These are phyloP conservation scores for Dentipellis fragilis DNA, from an alignment of 768 basidiomycete genomes.

Conservation along the genomic window DNA sequence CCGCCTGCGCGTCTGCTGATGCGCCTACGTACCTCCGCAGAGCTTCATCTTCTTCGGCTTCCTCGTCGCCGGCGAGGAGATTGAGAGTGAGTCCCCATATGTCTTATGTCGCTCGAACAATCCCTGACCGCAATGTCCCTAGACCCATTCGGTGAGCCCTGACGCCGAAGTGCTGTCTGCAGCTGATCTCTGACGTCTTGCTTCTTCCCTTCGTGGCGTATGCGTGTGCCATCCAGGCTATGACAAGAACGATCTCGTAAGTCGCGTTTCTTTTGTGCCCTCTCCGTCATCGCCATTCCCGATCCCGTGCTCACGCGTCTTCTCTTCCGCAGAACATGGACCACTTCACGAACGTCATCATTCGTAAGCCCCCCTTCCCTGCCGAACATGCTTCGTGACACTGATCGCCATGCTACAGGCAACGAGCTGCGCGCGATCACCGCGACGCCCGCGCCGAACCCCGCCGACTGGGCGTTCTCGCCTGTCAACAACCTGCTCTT, in stretches of 20 bases:
- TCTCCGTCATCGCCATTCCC: slow-evolving; percentile 1
- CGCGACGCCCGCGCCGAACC: slow-evolving; percentile 48
- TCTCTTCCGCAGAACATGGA: slow-evolving; percentile 43
- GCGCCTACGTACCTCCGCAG: slow-evolving; percentile 19
- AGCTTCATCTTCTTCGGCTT: slow-evolving; percentile 68
- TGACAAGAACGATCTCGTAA: slow-evolving; percentile 63
- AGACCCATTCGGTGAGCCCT: slow-evolving; percentile 37
- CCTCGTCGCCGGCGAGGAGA: slow-evolving; percentile 65
- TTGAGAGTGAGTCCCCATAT: slow-evolving; percentile 43
- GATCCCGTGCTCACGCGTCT: not conserved
- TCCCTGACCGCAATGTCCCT: slow-evolving; percentile 5
- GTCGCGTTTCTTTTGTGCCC: slow-evolving; percentile 14
- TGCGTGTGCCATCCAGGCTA: slow-evolving; percentile 28
- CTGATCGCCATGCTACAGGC: slow-evolving; percentile 21
- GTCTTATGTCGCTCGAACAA: slow-evolving; percentile 1
- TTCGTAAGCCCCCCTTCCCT: slow-evolving; percentile 30
- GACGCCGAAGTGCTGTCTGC: slow-evolving; percentile 4
- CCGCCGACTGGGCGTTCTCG: slow-evolving; percentile 49
- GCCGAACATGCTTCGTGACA: not conserved
- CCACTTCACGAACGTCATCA: slow-evolving; percentile 62
- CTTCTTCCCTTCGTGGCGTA: not conserved
- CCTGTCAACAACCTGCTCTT: slow-evolving; percentile 50
- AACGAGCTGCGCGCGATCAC: slow-evolving; percentile 57
- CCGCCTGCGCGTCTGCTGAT: too few relatives aligned
- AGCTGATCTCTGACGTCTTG: not conserved